Base-by-base conservation (phyloP, 2,329 filamentous ascomycete species). In the Onygenales sp. region DNA sequence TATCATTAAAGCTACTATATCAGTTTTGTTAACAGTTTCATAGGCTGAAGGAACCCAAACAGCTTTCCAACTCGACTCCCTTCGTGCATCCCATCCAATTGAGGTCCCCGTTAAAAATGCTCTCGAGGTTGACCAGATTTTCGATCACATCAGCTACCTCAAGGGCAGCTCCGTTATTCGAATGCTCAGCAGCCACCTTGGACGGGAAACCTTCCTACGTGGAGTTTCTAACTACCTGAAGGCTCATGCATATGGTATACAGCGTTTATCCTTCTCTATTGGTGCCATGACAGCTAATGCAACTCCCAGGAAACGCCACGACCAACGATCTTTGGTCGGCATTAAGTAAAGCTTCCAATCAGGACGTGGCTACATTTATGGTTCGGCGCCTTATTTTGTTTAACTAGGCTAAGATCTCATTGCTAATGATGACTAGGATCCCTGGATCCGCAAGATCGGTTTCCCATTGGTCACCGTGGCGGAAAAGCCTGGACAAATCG, bases 121-220 rank as follows among this genome's bases (percentile, higher is more conserved):
- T 33, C 81, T 97, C 9, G 93, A 97, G 62, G 89, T 97, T 59
- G 94, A 97, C 70, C 93, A 98, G 70, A 95, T 97, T 59, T 98
- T 98, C 65, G 93, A 98, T 68, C 82, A 86, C 67, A 97, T 98
- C 71, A 94, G 88, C 72, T 98, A 97, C 67, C 78, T 94, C 57
- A 97, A 98, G 75, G 93, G 93, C 37, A 95, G 89, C 74, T 95
- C 92, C 2, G 88, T 93, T 55, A 93, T 98, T 65, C 87, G 93
- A 65, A 98, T 98, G 93, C 74, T 98, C 62, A 92, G 89, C 61
- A 85, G 86, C 63, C 88, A 97, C 69, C 82, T 98, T 14, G 90
- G 90, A 11, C 84, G 87, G 51, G 84, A 95, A 63, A 87, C 82
- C 1, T 98, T 98, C 78, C 77, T 98, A 51, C 85, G 87, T 65